These are phyloP conservation scores for Allomyces javanicus DNA, from an alignment of 192 early-diverging fungal genomes.

Conservation along the genomic window DNA sequence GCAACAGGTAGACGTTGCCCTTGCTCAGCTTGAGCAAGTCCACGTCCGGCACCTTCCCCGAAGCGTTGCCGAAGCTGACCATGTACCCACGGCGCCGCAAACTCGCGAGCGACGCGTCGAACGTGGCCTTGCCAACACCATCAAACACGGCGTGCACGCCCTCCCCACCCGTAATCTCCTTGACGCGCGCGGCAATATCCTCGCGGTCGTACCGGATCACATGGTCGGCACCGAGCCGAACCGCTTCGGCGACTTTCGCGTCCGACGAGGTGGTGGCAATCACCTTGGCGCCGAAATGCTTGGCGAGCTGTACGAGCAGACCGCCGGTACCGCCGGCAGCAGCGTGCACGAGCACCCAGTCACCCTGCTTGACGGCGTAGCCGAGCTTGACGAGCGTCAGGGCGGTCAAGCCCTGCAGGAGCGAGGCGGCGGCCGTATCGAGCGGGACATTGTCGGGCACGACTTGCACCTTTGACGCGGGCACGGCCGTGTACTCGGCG, in stretches of 20 bases:
- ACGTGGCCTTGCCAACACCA: conserved; percentile 80
- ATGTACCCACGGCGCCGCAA: conserved; percentile 44
- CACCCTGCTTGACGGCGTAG: conserved; percentile 45
- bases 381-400: conserved; percentile 45
- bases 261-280: conserved; percentile 63
- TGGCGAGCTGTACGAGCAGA: conserved; percentile 55
- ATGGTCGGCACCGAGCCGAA: conserved; percentile 42
- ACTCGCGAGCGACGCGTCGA: conserved; percentile 44
- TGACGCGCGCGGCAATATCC: conserved; percentile 41
- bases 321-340: conserved; percentile 78
- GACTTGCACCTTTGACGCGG: conserved; percentile 16
- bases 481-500: conserved; percentile 49
- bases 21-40: conserved; percentile 31
- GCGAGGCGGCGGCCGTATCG: conserved; percentile 38
- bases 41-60: conserved; percentile 54
- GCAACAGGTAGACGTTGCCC: conserved; percentile 52
- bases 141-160: conserved; percentile 72
- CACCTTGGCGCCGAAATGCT: conserved; percentile 57
- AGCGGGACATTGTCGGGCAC: conserved; percentile 26
- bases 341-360: conserved; percentile 72
- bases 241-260: conserved; percentile 45
- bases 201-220: conserved; percentile 54
- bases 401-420: conserved; percentile 70
- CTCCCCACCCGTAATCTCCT: conserved; percentile 44
- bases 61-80: conserved; percentile 76